Evolutionary conservation across 2,329 filamentous ascomycete genomes (phyloP), one percentile per base, ranked within the genome.

Genomic region (Fusarium luffae): DNA sequence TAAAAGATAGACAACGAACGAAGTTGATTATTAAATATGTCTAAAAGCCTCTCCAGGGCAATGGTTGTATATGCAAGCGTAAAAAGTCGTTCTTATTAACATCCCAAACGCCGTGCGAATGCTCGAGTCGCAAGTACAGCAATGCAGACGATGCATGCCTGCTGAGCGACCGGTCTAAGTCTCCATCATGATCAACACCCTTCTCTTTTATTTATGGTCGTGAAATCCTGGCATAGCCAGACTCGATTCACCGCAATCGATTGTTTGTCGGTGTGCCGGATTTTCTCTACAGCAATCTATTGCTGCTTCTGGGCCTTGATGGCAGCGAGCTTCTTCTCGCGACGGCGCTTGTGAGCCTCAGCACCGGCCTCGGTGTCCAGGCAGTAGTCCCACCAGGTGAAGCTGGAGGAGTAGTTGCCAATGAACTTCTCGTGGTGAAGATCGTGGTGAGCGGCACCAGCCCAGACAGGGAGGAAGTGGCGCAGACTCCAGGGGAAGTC

Each of bases 361-460:
- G 93, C 89, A 55, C 93, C 93, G 70, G 93, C 93, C 86, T 99
- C 95, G 67, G 96, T 99, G 82, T 98, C 94, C 73, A 98, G 87
- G 74, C 90, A 80, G 80, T 92, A 97, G 84, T 99, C 96, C 96
- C 96, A 99, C 96, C 96, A 99, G 81, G 95, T 89, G 89, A 99
- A 99, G 85, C 93, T 97, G 79, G 94, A 97, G 54, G 95, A 86
- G 80, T 98, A 99, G 86, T 99, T 99, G 75, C 96, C 96, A 70
- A 99, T 94, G 84, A 99, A 99, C 79, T 94, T 93, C 85, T 99
- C 96, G 84, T 99, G 96, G 84, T 99, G 96, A 46, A 94, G 85
- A 78, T 99, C 96, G 84, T 99, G 96, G 84, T 98, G 95, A 75
- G 97, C 90, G 58, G 96, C 96, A 68, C 96, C 96, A 58, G 95